phyloP scores from a whole-genome alignment of 257 asterid genomes.

The Echium plantagineum region DNA sequence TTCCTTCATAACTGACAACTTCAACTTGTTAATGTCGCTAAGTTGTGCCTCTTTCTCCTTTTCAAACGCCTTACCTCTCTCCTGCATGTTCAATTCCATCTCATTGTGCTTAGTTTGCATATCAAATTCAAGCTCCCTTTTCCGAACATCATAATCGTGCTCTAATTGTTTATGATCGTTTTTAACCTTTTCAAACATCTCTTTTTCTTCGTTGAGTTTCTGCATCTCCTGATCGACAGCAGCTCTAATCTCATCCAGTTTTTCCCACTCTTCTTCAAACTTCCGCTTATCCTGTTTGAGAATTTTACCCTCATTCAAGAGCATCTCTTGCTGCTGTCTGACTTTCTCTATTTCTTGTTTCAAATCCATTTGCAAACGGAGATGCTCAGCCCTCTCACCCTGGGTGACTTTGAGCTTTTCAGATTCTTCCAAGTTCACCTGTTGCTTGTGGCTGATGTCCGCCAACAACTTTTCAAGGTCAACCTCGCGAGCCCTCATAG shows the following conservation, averaged over 20 bases:
- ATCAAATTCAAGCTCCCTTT: slow-evolving; percentile 53
- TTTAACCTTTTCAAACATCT: slow-evolving; percentile 31
- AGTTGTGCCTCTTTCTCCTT: slow-evolving; percentile 42
- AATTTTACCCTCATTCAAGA: slow-evolving; percentile 49
- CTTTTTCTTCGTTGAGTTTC: slow-evolving; percentile 43
- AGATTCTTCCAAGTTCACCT: slow-evolving; percentile 35
- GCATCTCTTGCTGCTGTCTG: slow-evolving; percentile 35
- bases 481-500: slow-evolving; percentile 29
- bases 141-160: slow-evolving; percentile 46
- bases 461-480: slow-evolving; percentile 48
- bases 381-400: slow-evolving; percentile 48
- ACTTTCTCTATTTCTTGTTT: slow-evolving; percentile 61
- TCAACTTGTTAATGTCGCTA: slow-evolving; percentile 27
- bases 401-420: slow-evolving; percentile 41
- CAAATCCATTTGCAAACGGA: slow-evolving; percentile 39
- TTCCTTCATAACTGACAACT: slow-evolving; percentile 36
- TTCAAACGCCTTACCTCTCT: slow-evolving; percentile 41
- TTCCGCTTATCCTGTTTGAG: slow-evolving; percentile 56
- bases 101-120: slow-evolving; percentile 52
- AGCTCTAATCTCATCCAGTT: slow-evolving; percentile 59
- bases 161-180: slow-evolving; percentile 36
- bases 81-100: slow-evolving; percentile 37
- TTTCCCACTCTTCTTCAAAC: slow-evolving; percentile 85
- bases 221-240: slow-evolving; percentile 29
- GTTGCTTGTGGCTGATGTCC: slow-evolving; percentile 40